Evolutionary conservation across 2,329 filamentous ascomycete species (phyloP), one percentile per base, ranked within the genome.

Genomic region (Apiospora aurea): DNA sequence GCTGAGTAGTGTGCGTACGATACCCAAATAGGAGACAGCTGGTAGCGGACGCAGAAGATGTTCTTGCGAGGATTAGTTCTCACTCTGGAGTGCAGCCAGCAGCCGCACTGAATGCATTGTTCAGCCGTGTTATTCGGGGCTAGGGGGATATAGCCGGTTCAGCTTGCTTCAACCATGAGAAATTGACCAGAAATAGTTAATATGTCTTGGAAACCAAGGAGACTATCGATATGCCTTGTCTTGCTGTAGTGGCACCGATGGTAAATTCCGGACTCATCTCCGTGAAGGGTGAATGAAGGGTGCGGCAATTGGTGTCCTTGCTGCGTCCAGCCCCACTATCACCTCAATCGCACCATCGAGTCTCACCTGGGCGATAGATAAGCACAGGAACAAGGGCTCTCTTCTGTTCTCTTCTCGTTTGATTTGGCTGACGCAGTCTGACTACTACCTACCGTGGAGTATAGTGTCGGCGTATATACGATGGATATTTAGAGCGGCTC

Each of bases 321-420:
- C 34, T 41, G 21, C 41, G 16, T 1, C 18, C 34, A 21, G 57
- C 57, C 57, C 57, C 57, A 64, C 57, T n/a, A 64, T 21, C 53
- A 11, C 29, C 6, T 16, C 29, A 64, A 64, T 64, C 57, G 41
- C 57, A 64, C 57, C 57, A 64, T 64, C 57, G 57, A 64, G 57
- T 41, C 57, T 64, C 57, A 64, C 18, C 53, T 61, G 26, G 53
- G 18, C 26, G 53, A 38, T 61, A 61, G 53, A 29, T 57, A 53
- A 53, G 34, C 29, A 38, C 21, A 7, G 29, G 34, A 38, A 38
- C 34, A 38, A 38, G 34, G 7, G 34, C 29, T 61, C 11, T 41
- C 11, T 41, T n/a, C 13, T 24, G 11, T 64, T 41, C 34, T 41
- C 24, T 38, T 4, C n/a, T 26, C 24, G 26, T 57, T 16, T 29